Percentiles rank a stretch among this genome's conserved stretches.
Conservation (phyloP, 2,329 filamentous ascomycete genomes). For the Elsinoe perseae region DNA sequence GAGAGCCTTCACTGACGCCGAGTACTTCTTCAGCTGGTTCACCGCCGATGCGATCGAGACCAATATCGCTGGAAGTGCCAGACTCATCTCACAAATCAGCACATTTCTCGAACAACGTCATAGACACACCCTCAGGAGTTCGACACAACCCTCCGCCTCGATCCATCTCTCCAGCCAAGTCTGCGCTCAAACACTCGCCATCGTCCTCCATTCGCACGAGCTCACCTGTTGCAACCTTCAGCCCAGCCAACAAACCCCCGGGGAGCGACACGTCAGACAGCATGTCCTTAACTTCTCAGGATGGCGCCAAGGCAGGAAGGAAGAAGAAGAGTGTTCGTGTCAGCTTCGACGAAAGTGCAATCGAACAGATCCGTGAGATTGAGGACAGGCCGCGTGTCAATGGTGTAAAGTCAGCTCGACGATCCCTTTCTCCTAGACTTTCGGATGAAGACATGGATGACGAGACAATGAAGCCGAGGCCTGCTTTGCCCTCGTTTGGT, state of each 20-base stretch:
- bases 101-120: constrained; percentile 56
- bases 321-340: constrained; percentile 63
- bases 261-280: constrained; percentile 51
- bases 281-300: constrained; percentile 37
- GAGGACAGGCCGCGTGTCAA: not conserved
- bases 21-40: constrained; percentile 8
- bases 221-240: constrained; percentile 46
- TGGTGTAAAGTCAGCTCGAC: constrained; percentile 15
- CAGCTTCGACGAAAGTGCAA: constrained; percentile 66
- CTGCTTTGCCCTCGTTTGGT: constrained; percentile 65
- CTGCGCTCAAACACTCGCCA: constrained; percentile 60
- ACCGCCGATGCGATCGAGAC: constrained; percentile 18
- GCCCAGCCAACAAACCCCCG: constrained; percentile 37
- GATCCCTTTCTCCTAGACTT: constrained; percentile 22
- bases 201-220: constrained; percentile 41
- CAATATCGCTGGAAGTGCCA: constrained; percentile 30
- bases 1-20: not conserved
- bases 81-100: constrained; percentile 53
- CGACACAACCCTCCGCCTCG: constrained; percentile 62
- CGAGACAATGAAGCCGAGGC: constrained; percentile 63
- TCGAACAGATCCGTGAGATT: constrained; percentile 41
- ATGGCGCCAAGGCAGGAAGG: constrained; percentile 29
- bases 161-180: constrained; percentile 69
- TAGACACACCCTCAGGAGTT: constrained; percentile 45
- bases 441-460: constrained; percentile 52